A percentile compares a stretch with the other conserved stretches of the same genome.
Evolutionary conservation across 2,329 filamentous ascomycete species (phyloP).

Genomic region (Atkinsonella texensis): DNA sequence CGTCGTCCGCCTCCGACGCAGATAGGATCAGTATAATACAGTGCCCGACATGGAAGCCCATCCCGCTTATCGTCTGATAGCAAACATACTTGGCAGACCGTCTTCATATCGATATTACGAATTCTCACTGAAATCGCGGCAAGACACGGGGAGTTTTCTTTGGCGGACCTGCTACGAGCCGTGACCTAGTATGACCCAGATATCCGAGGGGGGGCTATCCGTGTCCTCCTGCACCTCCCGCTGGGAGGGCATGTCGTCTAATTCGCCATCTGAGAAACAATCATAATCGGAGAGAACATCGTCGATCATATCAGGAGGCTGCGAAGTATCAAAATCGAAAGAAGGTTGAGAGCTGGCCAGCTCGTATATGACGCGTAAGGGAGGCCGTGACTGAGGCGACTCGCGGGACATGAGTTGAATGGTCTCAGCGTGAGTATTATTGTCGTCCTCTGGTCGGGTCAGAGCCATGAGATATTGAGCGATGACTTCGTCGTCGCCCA

Average conservation of each 20-base stretch:
- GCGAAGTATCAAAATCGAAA: constrained; percentile 23
- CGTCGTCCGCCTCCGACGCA: background rate
- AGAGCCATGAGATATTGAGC: constrained; percentile 22
- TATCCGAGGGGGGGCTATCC: constrained; percentile 18
- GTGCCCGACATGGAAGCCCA: too few relatives aligned
- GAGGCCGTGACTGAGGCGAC: constrained; percentile 15
- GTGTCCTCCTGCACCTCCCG: constrained; percentile 18
- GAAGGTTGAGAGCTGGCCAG: constrained; percentile 20
- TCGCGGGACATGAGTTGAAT: constrained; percentile 8
- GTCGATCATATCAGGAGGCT: constrained; percentile 23
- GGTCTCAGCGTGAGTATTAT: constrained; percentile 8
- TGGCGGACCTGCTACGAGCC: constrained; percentile 34
- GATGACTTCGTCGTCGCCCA: constrained; percentile 27
- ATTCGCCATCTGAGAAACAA: constrained; percentile 23
- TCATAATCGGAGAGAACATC: constrained; percentile 26
- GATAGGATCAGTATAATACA: too few relatives aligned
- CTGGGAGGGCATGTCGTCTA: constrained; percentile 20
- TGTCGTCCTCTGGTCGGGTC: constrained; percentile 9
- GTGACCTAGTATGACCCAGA: constrained; percentile 33
- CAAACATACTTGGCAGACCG: background rate
- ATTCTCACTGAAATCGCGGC: constrained; percentile 15
- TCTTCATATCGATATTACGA: background rate
- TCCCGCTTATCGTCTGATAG: too few relatives aligned
- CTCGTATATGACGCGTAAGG: constrained; percentile 29
- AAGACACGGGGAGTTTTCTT: constrained; percentile 7